Evolutionary conservation across 352 stramenopile species (phyloP), one percentile per base, ranked within the genome.

Genomic region (Albugo laibachii): DNA sequence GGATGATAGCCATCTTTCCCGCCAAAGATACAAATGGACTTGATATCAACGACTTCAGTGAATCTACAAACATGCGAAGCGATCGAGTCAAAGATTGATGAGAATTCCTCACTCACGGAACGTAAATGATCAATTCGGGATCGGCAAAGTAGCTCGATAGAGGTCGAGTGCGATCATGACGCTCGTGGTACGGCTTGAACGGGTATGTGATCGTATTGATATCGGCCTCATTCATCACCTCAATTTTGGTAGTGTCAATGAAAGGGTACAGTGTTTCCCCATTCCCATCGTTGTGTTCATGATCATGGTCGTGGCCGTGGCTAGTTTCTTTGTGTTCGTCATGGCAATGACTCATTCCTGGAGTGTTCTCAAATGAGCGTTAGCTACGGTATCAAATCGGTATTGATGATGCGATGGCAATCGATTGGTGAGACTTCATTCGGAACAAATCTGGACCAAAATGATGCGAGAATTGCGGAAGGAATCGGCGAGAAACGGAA

Each of bases 211-310:
- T 21, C 65, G 69, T 19, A 68, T 58, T n/a, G 57, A 47, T 14
- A 21, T 87, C 70, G 36, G 68, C 50, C 20, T 70, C 75, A 45
- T 91, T 91, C 31, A 87, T 64, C 58, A 75, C 74, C 19, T 75
- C 69, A 43, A 91, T 54, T 53, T 91, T 91, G 63, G 70, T 91
- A 15, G 75, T 88, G 59, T 91, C 78, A 41, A 91, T 80, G 67
- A 68, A 91, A 11, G 61, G 70, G 56, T 72, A 91, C 48, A 91
- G 65, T 38, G 78, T 87, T 47, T 86, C 75, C 15, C 78, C 78
- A 14, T 74, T 65, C 13, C 69, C 61, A 41, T 88, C 66, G 45
- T 87, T 69, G 46, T 80, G 68, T 41, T 66, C 59, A 34, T 80
- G 66, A 44, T 57, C 61, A 37, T 73, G 65, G 48, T 70, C 58